phyloP scores from a whole-genome alignment of 2,329 filamentous ascomycete species.

The Phialocephala subalpina region DNA sequence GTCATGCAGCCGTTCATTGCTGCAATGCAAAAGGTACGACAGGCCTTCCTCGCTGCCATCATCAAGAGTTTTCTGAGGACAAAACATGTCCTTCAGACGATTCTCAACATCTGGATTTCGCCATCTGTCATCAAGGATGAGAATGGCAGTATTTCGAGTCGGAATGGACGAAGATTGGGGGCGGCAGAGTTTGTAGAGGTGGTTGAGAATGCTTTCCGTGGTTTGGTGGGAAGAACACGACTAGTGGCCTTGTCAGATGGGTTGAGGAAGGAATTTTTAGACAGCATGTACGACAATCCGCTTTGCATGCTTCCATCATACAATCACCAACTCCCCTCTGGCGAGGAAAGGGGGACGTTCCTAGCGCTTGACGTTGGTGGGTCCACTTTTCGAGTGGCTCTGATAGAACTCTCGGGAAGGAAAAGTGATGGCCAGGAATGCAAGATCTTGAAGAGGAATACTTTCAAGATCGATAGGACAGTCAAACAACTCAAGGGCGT shows the following conservation, averaged over 20 bases:
- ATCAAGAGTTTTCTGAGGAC: slow-evolving; percentile 65
- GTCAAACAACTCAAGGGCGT: slow-evolving; percentile 65
- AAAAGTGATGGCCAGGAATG: slow-evolving; percentile 51
- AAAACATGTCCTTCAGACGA: slow-evolving; percentile 64
- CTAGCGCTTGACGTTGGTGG: slow-evolving; percentile 74
- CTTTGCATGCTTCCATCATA: slow-evolving; percentile 73
- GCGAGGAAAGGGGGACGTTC: slow-evolving; percentile 65
- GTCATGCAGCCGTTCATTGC: slow-evolving; percentile 58
- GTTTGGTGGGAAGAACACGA: slow-evolving; percentile 54
- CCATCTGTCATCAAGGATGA: slow-evolving; percentile 44
- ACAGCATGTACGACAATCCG: slow-evolving; percentile 58
- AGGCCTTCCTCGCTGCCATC: slow-evolving; percentile 60
- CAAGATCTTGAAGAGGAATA: slow-evolving; percentile 61
- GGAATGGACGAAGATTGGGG: slow-evolving; percentile 35
- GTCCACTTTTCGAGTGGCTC: slow-evolving; percentile 70
- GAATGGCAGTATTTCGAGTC: slow-evolving; percentile 26
- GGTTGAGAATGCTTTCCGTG: slow-evolving; percentile 60
- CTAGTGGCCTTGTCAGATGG: slow-evolving; percentile 53
- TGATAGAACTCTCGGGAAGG: slow-evolving; percentile 65
- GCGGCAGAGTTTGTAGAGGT: slow-evolving; percentile 60
- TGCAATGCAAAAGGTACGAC: slow-evolving; percentile 65
- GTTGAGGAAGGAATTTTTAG: slow-evolving; percentile 63
- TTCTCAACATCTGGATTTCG: slow-evolving; percentile 62
- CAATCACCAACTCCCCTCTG: slow-evolving; percentile 69
- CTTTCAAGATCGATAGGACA: slow-evolving; percentile 62